Conservation (phyloP, 2,329 filamentous ascomycete genomes). For the Chrysoporthe cubensis region DNA sequence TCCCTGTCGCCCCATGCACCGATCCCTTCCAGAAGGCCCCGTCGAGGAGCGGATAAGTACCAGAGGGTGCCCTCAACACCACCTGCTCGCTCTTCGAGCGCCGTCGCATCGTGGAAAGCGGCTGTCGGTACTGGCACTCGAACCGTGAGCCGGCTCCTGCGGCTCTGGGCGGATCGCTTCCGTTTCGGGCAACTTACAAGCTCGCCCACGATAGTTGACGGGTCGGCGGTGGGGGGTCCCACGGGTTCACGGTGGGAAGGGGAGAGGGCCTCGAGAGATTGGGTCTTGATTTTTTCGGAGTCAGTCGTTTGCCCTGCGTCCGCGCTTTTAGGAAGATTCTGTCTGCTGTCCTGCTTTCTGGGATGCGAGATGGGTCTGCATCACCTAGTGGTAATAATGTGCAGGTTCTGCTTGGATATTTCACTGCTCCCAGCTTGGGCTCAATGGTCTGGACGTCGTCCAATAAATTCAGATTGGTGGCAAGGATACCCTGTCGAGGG, state of each 20-base stretch:
- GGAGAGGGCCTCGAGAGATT: neutral
- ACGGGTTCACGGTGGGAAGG: too few species aligned
- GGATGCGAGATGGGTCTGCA: too few species aligned
- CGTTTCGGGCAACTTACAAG: constrained; percentile 8
- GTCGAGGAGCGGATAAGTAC: neutral
- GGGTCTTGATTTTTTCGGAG: neutral
- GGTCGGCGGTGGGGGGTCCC: too few species aligned
- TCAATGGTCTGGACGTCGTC: too few species aligned
- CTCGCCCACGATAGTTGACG: neutral
- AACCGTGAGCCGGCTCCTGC: constrained; percentile 1
- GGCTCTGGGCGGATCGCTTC: neutral
- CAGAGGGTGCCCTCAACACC: neutral
- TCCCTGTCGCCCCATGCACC: neutral
- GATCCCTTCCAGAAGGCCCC: constrained; percentile 1
- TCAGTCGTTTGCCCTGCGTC: too few species aligned
- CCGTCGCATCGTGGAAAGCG: neutral
- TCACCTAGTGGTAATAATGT: too few species aligned
- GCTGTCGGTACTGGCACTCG: constrained; percentile 13
- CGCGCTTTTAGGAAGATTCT: too few species aligned
- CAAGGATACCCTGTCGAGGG: too few species aligned
- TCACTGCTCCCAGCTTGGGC: too few species aligned
- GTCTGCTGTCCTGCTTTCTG: too few species aligned
- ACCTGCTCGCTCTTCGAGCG: neutral
- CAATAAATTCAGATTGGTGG: too few species aligned
- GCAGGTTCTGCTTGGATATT: too few species aligned